Evolutionary conservation across 2,329 filamentous ascomycete genomes (phyloP).

Genomic region (Neoscytalidium dimidiatum): DNA sequence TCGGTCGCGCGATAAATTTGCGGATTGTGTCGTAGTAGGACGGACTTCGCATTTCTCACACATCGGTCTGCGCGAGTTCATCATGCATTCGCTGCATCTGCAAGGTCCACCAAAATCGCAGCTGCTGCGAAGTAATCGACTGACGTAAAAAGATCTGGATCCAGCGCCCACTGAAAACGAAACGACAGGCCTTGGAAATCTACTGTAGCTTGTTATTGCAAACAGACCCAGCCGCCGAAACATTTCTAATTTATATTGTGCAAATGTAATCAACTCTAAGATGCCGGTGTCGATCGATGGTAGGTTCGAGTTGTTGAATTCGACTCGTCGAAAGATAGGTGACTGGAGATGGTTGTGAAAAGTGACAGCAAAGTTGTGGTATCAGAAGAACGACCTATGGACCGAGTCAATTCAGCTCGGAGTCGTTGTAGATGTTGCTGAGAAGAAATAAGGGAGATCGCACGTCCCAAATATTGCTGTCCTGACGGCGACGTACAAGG

Average conservation of each 20-base stretch:
- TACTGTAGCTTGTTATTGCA: background rate
- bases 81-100: background rate
- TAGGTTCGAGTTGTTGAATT: background rate
- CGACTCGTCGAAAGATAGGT: background rate
- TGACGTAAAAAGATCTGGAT: background rate
- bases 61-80: background rate
- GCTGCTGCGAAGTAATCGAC: background rate
- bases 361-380: accelerated
- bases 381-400: background rate
- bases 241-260: background rate
- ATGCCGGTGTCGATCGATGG: background rate
- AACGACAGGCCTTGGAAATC: background rate
- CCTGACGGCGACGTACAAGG: too few relatives aligned
- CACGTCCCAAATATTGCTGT: background rate
- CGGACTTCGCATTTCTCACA: background rate
- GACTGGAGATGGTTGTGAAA: background rate
- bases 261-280: background rate
- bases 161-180: background rate
- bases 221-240: background rate
- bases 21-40: background rate
- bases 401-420: background rate
- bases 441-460: background rate
- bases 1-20: background rate
- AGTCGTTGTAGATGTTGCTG: background rate
- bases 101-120: background rate